phyloP scores from a whole-genome alignment of 345 rosid genomes.

The Nephelium lappaceum region DNA sequence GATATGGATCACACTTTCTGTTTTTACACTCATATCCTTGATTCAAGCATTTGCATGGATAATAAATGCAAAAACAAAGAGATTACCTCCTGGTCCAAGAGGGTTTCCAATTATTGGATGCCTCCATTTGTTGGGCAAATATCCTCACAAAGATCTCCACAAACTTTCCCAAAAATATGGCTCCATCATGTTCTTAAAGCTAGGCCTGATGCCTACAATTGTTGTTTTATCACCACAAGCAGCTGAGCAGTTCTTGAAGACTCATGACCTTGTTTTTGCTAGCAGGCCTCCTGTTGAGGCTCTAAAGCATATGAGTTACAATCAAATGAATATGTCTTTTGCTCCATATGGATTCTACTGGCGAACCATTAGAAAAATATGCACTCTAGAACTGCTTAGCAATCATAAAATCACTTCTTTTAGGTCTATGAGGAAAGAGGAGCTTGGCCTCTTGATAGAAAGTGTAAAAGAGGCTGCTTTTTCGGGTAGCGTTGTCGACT shows the following conservation, averaged over 20 bases:
- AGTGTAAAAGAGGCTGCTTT: constrained; percentile 14
- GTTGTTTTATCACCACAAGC: constrained; percentile 22
- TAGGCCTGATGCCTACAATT: constrained; percentile 26
- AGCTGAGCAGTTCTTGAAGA: constrained; percentile 40
- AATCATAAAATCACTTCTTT: constrained; percentile 31
- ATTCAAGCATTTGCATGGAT: constrained; percentile 1
- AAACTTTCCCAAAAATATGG: constrained; percentile 26
- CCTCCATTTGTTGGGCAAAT: constrained; percentile 26
- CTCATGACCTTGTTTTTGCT: constrained; percentile 32
- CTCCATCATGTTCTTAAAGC: constrained; percentile 9
- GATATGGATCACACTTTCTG: background rate
- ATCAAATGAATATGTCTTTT: background rate
- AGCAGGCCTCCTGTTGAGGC: constrained; percentile 26
- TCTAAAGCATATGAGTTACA: constrained; percentile 14
- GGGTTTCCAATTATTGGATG: constrained; percentile 16
- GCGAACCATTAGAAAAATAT: constrained; percentile 37
- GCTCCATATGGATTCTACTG: constrained; percentile 1
- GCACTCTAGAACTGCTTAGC: constrained; percentile 37
- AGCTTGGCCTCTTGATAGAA: constrained; percentile 26
- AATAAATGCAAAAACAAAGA: background rate
- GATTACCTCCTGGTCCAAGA: constrained; percentile 21
- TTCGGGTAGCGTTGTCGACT: constrained; percentile 3
- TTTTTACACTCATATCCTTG: background rate
- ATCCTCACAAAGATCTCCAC: constrained; percentile 38
- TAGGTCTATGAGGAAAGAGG: constrained; percentile 32